Evolutionary conservation across 73 alveolate species (phyloP).

Genomic region (Tetrahymena elliotti): DNA sequence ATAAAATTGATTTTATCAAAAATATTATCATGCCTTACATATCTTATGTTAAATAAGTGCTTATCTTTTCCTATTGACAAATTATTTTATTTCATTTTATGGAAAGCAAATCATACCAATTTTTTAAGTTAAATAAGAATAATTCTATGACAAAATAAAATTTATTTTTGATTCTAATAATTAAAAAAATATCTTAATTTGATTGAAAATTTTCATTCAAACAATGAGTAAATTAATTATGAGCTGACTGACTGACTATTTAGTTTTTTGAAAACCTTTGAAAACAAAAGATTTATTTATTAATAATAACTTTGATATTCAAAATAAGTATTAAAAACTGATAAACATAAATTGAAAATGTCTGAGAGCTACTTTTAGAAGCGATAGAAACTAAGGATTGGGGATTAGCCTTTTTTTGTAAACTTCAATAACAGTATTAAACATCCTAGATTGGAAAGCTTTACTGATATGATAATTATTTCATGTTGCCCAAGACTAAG

Average conservation of each 20-base stretch:
- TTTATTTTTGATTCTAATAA: too few species aligned
- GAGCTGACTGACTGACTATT: background rate
- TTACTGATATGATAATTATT: slow-evolving; percentile 27
- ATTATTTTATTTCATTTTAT: too few species aligned
- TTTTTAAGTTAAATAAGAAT: too few species aligned
- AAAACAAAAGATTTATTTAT: background rate
- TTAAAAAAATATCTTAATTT: too few species aligned
- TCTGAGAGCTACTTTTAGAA: background rate
- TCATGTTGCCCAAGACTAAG: slow-evolving; percentile 40
- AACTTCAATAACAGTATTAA: slow-evolving; percentile 19
- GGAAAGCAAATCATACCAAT: too few species aligned
- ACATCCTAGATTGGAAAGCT: slow-evolving; percentile 31
- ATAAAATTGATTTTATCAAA: too few species aligned
- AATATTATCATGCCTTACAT: too few species aligned
- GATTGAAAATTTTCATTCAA: too few species aligned
- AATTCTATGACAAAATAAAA: background rate
- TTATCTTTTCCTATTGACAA: too few species aligned
- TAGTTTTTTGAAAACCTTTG: too few species aligned
- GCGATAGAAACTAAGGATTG: background rate
- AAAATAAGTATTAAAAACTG: background rate
- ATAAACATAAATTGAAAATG: background rate
- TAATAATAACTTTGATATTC: background rate
- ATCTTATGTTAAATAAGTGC: too few species aligned
- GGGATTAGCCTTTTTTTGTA: background rate
- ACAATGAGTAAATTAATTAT: too few species aligned